Conservation (phyloP, 441 rosid species). For the Erodium texanum region DNA sequence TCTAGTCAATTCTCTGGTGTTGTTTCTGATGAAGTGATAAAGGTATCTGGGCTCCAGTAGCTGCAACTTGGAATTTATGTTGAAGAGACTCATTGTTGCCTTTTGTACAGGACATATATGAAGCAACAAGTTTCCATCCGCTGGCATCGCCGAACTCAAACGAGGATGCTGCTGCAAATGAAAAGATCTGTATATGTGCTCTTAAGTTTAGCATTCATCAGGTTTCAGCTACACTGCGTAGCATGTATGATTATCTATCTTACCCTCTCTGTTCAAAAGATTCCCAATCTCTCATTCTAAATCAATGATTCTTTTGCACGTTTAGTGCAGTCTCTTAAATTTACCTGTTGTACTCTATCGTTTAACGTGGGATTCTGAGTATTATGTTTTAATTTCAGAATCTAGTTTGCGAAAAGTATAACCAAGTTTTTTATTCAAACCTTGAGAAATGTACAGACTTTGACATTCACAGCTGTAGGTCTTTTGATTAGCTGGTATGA, state of each 20-base stretch:
- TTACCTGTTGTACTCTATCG: background rate
- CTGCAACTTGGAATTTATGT: conserved; percentile 15
- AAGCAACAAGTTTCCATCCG: conserved; percentile 81
- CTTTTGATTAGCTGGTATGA: conserved; percentile 1
- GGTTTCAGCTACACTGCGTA: conserved; percentile 44
- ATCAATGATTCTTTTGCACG: background rate
- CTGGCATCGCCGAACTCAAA: conserved; percentile 32
- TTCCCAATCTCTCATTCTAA: background rate
- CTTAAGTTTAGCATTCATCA: conserved; percentile 43
- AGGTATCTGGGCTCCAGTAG: conserved; percentile 41
- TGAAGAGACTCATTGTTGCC: conserved; percentile 17
- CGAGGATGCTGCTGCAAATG: conserved; percentile 35
- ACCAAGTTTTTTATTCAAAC: background rate
- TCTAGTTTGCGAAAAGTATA: background rate
- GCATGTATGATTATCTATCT: conserved; percentile 35
- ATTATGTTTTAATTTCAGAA: background rate
- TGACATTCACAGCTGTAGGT: background rate
- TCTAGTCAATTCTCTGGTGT: conserved; percentile 89
- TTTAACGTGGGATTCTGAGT: background rate
- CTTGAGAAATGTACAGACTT: background rate
- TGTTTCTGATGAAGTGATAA: conserved; percentile 87
- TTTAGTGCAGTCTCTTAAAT: background rate
- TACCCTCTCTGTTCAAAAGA: background rate
- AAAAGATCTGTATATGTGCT: conserved; percentile 44
- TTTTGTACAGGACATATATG: conserved; percentile 71